Conservation (phyloP, 139 green algal genomes). For the Nannochloris sp. region DNA sequence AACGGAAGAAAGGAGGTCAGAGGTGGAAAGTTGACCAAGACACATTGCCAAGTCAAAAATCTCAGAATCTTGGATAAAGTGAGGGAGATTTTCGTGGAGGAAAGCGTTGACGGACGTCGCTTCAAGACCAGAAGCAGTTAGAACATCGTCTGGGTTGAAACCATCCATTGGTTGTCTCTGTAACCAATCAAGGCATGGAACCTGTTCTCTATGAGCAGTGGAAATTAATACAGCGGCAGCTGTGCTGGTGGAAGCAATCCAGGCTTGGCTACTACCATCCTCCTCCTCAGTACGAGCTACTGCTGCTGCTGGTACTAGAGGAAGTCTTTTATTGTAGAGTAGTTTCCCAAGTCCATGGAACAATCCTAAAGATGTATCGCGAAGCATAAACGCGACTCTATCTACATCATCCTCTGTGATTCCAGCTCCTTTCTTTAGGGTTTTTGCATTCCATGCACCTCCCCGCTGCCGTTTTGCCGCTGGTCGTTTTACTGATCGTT, state of each 20-base stretch:
- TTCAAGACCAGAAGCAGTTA: slow-evolving; percentile 39
- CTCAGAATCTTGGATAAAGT: slow-evolving; percentile 36
- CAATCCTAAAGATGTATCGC: slow-evolving; percentile 47
- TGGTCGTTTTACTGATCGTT: not conserved
- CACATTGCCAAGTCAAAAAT: slow-evolving; percentile 37
- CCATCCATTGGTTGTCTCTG: slow-evolving; percentile 15
- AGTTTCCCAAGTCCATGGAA: slow-evolving; percentile 80
- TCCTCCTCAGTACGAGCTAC: not conserved
- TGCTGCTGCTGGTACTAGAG: not conserved
- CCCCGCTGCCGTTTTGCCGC: not conserved
- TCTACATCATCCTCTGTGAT: not conserved
- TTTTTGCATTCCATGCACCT: not conserved
- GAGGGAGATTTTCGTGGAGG: slow-evolving; percentile 56
- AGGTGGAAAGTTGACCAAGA: slow-evolving; percentile 37
- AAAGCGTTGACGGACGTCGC: slow-evolving; percentile 39
- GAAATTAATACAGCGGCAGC: slow-evolving; percentile 7
- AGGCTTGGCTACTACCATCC: not conserved
- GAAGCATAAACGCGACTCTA: not conserved
- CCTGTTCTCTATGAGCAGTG: not conserved
- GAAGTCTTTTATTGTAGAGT: slow-evolving; percentile 68
- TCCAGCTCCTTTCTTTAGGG: not conserved
- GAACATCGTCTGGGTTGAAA: slow-evolving; percentile 45
- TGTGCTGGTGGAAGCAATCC: no score
- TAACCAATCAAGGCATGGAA: no score
- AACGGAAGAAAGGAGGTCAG: slow-evolving; percentile 10